Percentiles rank a stretch among this genome's conserved stretches.
Conservation (phyloP, 306 rosid genomes). For the Boehmeria nivea region DNA sequence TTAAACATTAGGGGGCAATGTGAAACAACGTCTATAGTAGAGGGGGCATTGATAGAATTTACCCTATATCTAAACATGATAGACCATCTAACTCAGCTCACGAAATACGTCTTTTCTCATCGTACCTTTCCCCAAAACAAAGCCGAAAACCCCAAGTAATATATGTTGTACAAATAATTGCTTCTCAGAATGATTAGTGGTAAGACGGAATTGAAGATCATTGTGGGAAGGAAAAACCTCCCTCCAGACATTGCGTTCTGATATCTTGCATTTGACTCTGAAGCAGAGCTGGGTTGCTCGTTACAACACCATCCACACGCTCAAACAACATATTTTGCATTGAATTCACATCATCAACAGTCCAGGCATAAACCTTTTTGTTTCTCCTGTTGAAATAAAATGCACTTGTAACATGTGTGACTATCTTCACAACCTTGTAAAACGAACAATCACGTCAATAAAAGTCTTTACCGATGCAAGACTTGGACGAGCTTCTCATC, state of each 20-base stretch:
- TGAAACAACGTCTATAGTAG: too few species aligned
- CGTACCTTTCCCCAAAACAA: too few species aligned
- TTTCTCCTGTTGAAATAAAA: constrained; percentile 47
- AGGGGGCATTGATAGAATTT: too few species aligned
- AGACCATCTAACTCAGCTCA: too few species aligned
- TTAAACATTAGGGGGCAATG: too few species aligned
- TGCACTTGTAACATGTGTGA: constrained; percentile 8
- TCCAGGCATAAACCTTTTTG: constrained; percentile 83
- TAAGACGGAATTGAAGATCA: constrained; percentile 14
- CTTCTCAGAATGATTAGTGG: neutral
- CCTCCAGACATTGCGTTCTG: constrained; percentile 66
- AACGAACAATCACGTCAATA: too few species aligned
- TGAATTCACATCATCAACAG: constrained; percentile 69
- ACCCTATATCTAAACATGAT: too few species aligned
- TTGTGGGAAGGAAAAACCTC: constrained; percentile 51
- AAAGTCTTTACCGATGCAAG: constrained; percentile 52
- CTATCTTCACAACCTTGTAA: neutral
- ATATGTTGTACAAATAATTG: too few species aligned
- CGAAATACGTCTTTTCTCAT: too few species aligned
- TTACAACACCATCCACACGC: constrained; percentile 70
- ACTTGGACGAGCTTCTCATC: constrained; percentile 65
- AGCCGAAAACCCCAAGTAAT: too few species aligned
- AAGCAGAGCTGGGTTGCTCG: constrained; percentile 71
- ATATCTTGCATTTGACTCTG: constrained; percentile 67
- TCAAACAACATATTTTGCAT: constrained; percentile 63